phyloP scores from a whole-genome alignment of 1,284 basidiomycete genomes.

The Ustilago tritici region DNA sequence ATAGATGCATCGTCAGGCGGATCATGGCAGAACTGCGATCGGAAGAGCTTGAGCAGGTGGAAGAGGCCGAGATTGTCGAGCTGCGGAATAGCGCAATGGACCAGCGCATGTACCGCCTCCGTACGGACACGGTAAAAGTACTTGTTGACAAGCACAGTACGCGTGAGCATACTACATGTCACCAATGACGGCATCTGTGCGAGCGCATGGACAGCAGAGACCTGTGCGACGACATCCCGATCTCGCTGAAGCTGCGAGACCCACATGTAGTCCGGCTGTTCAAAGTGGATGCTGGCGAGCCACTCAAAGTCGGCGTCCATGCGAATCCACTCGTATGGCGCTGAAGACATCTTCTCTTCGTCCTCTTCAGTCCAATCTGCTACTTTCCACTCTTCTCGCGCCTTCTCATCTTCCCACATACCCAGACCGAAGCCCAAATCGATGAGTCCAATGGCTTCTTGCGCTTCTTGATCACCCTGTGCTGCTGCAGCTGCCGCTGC shows the following conservation, averaged over 20 bases:
- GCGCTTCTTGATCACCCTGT: conserved; percentile 77
- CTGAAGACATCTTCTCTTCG: conserved; percentile 83
- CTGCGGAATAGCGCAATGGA: conserved; percentile 84
- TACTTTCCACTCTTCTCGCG: conserved; percentile 87
- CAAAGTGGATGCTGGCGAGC: conserved; percentile 90
- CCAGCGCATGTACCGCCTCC: conserved; percentile 89
- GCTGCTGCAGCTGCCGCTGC: conserved; percentile 92
- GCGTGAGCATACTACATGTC: conserved; percentile 89
- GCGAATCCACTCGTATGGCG: conserved; percentile 98
- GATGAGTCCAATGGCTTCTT: conserved; percentile 91
- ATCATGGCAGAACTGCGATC: conserved; percentile 85
- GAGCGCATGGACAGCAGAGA: conserved; percentile 72
- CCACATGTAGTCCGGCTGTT: conserved; percentile 99
- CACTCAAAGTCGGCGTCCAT: conserved; percentile 99
- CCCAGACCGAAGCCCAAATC: conserved; percentile 96
- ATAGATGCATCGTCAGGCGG: conserved; percentile 50
- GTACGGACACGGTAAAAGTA: conserved; percentile 98
- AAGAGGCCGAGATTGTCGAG: conserved; percentile 91
- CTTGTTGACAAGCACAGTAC: conserved; percentile 92
- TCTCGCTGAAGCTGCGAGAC: conserved; percentile 95
- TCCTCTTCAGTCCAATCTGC: conserved; percentile 98
- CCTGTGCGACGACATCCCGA: conserved; percentile 89
- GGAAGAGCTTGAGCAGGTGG: conserved; percentile 93
- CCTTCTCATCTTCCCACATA: conserved; percentile 83
- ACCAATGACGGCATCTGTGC: conserved; percentile 85